Evolutionary conservation across 1,284 basidiomycete species (phyloP).

Genomic region (Sanghuangporus baumii): DNA sequence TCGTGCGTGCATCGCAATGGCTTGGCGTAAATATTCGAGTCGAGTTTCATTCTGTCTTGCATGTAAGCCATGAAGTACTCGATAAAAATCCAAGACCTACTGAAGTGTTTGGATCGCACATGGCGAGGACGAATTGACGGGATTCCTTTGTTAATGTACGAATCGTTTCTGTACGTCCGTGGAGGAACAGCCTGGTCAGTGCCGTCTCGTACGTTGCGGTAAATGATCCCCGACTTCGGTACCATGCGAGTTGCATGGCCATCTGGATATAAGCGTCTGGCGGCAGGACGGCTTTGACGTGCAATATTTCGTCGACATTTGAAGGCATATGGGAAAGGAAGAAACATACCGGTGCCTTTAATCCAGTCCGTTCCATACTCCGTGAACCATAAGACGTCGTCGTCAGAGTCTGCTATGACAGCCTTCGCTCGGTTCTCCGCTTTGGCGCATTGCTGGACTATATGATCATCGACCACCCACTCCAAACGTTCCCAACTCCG

Average conservation of each 20-base stretch:
- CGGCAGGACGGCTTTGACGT: slow-evolving; percentile 58
- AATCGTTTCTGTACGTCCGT: slow-evolving; percentile 92
- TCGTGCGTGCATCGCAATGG: slow-evolving; percentile 68
- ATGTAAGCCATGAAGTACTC: not conserved
- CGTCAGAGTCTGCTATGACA: slow-evolving; percentile 79
- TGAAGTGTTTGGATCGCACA: slow-evolving; percentile 50
- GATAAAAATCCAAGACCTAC: slow-evolving; percentile 31
- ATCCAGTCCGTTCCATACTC: slow-evolving; percentile 92
- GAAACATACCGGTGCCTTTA: slow-evolving; percentile 60
- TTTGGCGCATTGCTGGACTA: slow-evolving; percentile 51
- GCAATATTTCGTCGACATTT: not conserved
- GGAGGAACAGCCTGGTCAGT: slow-evolving; percentile 85
- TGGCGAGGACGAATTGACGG: slow-evolving; percentile 74
- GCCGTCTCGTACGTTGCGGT: slow-evolving; percentile 96
- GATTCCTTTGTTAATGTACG: slow-evolving; percentile 76
- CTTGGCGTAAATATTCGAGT: slow-evolving; percentile 55
- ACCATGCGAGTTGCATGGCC: slow-evolving; percentile 92
- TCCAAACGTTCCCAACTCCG: slow-evolving; percentile 64
- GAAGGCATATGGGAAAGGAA: not conserved
- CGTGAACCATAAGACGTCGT: slow-evolving; percentile 79
- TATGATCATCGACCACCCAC: slow-evolving; percentile 68
- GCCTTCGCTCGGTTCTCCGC: slow-evolving; percentile 56
- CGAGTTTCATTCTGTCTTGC: slow-evolving; percentile 36
- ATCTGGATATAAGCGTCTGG: slow-evolving; percentile 94
- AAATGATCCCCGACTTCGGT: slow-evolving; percentile 69